Evolutionary conservation across 805 yeast species (phyloP), one percentile per base, ranked within the genome.

Genomic region (Hanseniaspora guilliermondii): DNA sequence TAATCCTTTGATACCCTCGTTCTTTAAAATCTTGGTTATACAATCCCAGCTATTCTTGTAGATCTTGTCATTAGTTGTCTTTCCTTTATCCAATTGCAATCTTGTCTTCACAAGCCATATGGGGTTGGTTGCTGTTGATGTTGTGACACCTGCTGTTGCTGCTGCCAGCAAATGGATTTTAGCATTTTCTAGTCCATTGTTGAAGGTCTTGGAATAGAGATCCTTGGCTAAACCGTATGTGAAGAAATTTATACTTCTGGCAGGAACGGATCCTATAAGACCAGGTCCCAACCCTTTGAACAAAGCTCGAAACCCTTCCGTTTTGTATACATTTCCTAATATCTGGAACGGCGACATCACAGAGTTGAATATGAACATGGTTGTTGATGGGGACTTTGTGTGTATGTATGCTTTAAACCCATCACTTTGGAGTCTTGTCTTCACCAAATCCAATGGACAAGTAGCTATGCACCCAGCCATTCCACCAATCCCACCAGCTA

Each of bases 241-340:
- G 73, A 89, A 89, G 67, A 93, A 93, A 68, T 93, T 93, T 59
- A 93, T 94, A 30, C 96, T 85, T 66, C 99, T 76, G 1, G 99
- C 97, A 0, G 99, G 99, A 41, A 93, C 91, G 16, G 93, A 97
- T 53, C 99, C 99, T 17, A 91, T 94, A 60, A 93, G 73, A 62
- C 91, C 93, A 9, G 99, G 98, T 0, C 98, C 98, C 49, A 93
- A 71, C 12, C 99, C 99, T 69, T 86, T 85, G 69, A 93, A 93
- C 46, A 93, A 72, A 4, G 97, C 91, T 42, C 85, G 72, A 30
- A 82, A 72, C 1, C 99, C 99, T 68, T 93, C 99, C 24, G 71
- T 70, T 33, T 67, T 67, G 65, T 86, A 84, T 19, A 93, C 84
- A 47, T 76, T 76, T 35, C 76, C 72, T 41, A 93, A 71, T 32